Percentiles rank a stretch among this genome's conserved stretches.
Evolutionary conservation across 768 basidiomycete species (phyloP).

Genomic region (Lactifluus echinatus): DNA sequence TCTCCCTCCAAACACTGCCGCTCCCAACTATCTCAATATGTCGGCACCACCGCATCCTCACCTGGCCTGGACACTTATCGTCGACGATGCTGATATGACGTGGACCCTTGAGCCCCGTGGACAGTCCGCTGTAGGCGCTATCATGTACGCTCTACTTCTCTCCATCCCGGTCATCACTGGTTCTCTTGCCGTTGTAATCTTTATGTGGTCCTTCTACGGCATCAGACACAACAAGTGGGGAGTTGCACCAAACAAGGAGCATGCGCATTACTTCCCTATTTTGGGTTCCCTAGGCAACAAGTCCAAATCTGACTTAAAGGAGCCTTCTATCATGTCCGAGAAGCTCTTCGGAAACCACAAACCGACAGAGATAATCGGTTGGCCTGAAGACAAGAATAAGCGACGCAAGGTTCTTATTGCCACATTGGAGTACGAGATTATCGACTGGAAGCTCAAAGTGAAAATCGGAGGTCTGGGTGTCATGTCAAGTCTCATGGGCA

Average conservation of each 20-base stretch:
- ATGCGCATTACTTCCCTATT: constrained; percentile 83
- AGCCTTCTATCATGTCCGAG: constrained; percentile 51
- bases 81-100: constrained; percentile 67
- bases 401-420: constrained; percentile 86
- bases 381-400: constrained; percentile 91
- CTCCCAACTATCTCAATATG: constrained; percentile 86
- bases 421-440: constrained; percentile 91
- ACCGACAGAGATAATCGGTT: constrained; percentile 77
- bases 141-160: constrained; percentile 80
- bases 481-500: constrained; percentile 97
- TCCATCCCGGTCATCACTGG: constrained; percentile 81
- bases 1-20: constrained; percentile 78
- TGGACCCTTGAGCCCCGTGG: constrained; percentile 83
- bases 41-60: constrained; percentile 84
- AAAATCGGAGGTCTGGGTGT: constrained; percentile 97
- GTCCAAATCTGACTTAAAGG: constrained; percentile 66
- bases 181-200: constrained; percentile 69
- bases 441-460: constrained; percentile 97
- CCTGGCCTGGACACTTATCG: constrained; percentile 75
- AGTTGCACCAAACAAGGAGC: constrained; percentile 60
- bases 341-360: constrained; percentile 53
- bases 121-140: constrained; percentile 67
- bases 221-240: constrained; percentile 93
- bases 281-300: constrained; percentile 56
- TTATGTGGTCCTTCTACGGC: constrained; percentile 96